A percentile compares a stretch with the other conserved stretches of the same genome.
Conservation (phyloP, 352 stramenopile genomes). For the Globisporangium solare region DNA sequence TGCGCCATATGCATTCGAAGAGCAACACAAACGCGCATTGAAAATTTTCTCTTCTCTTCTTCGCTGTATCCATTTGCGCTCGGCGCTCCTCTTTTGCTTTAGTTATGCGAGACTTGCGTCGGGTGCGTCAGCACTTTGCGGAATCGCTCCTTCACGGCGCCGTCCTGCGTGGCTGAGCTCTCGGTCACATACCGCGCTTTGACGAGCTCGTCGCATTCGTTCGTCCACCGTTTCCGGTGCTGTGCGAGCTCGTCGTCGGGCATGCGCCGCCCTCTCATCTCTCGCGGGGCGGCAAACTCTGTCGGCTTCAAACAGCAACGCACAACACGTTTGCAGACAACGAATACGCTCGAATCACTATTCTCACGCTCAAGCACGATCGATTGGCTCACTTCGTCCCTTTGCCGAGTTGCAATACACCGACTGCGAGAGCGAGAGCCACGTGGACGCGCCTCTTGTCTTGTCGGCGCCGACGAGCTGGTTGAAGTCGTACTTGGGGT, state of each 20-base stretch:
- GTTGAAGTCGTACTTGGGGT: constrained; percentile 65
- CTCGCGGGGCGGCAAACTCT: constrained; percentile 59
- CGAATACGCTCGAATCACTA: no score
- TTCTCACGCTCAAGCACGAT: no score
- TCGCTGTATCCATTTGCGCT: no score
- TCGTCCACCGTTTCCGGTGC: constrained; percentile 58
- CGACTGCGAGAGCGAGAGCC: constrained; percentile 57
- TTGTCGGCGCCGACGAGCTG: constrained; percentile 66
- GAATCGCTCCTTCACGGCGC: constrained; percentile 42
- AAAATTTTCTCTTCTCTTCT: no score
- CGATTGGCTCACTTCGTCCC: constrained; percentile 10
- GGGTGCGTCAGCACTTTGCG: constrained; percentile 58
- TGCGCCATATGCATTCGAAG: no score
- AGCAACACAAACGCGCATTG: no score
- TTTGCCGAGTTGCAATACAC: constrained; percentile 44
- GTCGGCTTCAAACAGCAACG: constrained; percentile 23
- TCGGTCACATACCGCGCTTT: constrained; percentile 61
- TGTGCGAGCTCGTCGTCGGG: constrained; percentile 44
- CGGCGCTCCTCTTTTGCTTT: no score
- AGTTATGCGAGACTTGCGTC: constrained; percentile 48
- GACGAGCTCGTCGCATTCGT: constrained; percentile 46
- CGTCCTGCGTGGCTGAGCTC: constrained; percentile 35
- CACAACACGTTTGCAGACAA: no score
- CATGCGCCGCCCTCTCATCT: constrained; percentile 46
- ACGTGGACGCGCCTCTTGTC: constrained; percentile 37